Evolutionary conservation across 2,329 filamentous ascomycete genomes (phyloP).

Genomic region (Hypoxylon sp.): DNA sequence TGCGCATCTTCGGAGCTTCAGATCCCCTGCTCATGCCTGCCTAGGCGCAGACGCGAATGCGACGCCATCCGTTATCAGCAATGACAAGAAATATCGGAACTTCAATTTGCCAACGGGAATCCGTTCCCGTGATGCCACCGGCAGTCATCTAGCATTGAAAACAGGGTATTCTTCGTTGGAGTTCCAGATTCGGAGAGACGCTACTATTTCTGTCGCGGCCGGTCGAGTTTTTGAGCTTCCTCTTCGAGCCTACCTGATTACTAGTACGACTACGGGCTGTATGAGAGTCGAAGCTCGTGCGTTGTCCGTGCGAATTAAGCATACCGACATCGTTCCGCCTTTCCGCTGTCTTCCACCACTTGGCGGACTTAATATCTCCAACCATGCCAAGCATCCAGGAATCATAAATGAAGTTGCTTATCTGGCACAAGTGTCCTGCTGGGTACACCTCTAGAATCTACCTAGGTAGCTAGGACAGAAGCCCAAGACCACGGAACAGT

Average conservation of each 20-base stretch:
- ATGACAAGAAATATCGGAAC: slow-evolving; percentile 30
- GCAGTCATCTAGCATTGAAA: slow-evolving; percentile 35
- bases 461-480: slow-evolving; percentile 26
- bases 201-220: slow-evolving; percentile 38
- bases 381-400: slow-evolving; percentile 36
- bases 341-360: slow-evolving; percentile 40
- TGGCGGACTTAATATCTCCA: slow-evolving; percentile 26
- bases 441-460: slow-evolving; percentile 8
- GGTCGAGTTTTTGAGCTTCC: slow-evolving; percentile 42
- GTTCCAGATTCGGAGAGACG: slow-evolving; percentile 38
- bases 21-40: slow-evolving; percentile 39
- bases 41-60: slow-evolving; percentile 38
- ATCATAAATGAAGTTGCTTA: slow-evolving; percentile 10
- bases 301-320: slow-evolving; percentile 29
- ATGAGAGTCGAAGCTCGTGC: slow-evolving; percentile 15
- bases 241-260: slow-evolving; percentile 47
- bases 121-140: slow-evolving; percentile 44
- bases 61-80: slow-evolving; percentile 43
- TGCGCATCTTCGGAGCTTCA: slow-evolving; percentile 43
- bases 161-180: slow-evolving; percentile 29
- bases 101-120: slow-evolving; percentile 37
- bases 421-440: slow-evolving; percentile 2
- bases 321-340: slow-evolving; percentile 38
- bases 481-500: slow-evolving; percentile 34
- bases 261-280: slow-evolving; percentile 38